Conservation (phyloP, 1,284 basidiomycete genomes). For the Moesziomyces sp. region DNA sequence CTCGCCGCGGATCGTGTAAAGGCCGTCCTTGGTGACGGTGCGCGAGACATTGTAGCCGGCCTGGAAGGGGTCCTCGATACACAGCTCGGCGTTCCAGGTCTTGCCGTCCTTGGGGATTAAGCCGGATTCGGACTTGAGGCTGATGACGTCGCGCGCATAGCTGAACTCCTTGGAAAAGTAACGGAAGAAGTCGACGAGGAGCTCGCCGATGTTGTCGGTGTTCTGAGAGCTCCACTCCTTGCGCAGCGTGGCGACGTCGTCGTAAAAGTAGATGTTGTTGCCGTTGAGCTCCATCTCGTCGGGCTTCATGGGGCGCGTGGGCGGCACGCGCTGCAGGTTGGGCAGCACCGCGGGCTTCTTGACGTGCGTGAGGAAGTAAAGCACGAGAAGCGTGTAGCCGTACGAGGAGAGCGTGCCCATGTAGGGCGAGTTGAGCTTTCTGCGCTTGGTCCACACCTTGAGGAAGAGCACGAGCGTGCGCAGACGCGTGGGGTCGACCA, state of each 20-base stretch:
- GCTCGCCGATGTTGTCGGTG: slow-evolving; percentile 89
- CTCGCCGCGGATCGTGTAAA: slow-evolving; percentile 96
- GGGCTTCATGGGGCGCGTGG: slow-evolving; percentile 52
- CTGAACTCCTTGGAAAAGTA: slow-evolving; percentile 93
- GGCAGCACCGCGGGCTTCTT: slow-evolving; percentile 72
- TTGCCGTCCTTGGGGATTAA: slow-evolving; percentile 88
- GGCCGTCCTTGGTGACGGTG: slow-evolving; percentile 94
- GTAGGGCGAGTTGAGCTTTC: slow-evolving; percentile 98
- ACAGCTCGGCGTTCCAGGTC: slow-evolving; percentile 85
- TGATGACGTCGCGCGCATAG: slow-evolving; percentile 90
- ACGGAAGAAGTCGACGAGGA: slow-evolving; percentile 97
- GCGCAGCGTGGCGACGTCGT: slow-evolving; percentile 90
- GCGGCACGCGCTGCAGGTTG: slow-evolving; percentile 68
- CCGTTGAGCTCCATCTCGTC: slow-evolving; percentile 81
- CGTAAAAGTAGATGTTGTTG: slow-evolving; percentile 82
- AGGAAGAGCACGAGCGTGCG: slow-evolving; percentile 94
- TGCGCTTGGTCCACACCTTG: slow-evolving; percentile 98
- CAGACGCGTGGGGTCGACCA: slow-evolving; percentile 92
- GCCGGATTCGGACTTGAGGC: slow-evolving; percentile 81
- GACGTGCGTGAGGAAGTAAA: slow-evolving; percentile 96
- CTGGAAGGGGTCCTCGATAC: slow-evolving; percentile 90
- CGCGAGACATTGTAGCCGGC: slow-evolving; percentile 92
- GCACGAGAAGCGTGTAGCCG: slow-evolving; percentile 95
- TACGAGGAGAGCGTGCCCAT: slow-evolving; percentile 96
- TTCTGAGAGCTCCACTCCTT: slow-evolving; percentile 94